Percentiles rank a stretch among this genome's conserved stretches.
Conservation (phyloP, 805 yeast genomes). For the Candida tammaniensis region DNA sequence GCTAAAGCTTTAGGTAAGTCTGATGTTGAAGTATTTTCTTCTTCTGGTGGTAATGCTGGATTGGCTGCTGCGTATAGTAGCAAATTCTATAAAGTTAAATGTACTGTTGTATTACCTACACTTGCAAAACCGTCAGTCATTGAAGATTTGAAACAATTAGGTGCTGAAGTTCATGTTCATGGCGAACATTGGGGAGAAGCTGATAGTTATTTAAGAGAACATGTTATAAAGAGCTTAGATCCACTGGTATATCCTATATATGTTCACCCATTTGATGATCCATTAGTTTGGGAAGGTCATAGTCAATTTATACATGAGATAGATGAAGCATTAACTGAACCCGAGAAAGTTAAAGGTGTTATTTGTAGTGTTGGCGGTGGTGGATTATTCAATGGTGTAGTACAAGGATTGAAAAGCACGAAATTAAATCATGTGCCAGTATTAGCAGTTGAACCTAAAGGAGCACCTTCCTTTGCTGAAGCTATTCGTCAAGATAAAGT, state of each 20-base stretch:
- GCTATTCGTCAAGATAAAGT: slow-evolving; percentile 20
- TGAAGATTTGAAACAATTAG: slow-evolving; percentile 17
- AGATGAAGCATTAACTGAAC: slow-evolving; percentile 17
- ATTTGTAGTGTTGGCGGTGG: slow-evolving; percentile 37
- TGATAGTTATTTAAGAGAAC: slow-evolving; percentile 20
- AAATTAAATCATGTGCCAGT: slow-evolving; percentile 18
- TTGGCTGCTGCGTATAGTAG: slow-evolving; percentile 32
- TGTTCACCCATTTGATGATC: slow-evolving; percentile 33
- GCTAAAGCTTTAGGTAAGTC: slow-evolving; percentile 15
- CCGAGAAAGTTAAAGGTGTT: slow-evolving; percentile 23
- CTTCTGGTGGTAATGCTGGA: slow-evolving; percentile 38
- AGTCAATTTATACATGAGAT: slow-evolving; percentile 23
- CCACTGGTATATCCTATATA: slow-evolving; percentile 19
- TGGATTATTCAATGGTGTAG: slow-evolving; percentile 29
- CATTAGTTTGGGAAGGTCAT: slow-evolving; percentile 31
- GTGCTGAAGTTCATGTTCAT: slow-evolving; percentile 21
- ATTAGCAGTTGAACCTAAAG: slow-evolving; percentile 26
- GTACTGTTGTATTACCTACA: slow-evolving; percentile 31
- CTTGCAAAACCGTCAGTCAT: slow-evolving; percentile 18
- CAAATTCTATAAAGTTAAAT: slow-evolving; percentile 17
- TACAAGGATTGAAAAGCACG: slow-evolving; percentile 21
- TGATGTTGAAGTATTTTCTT: slow-evolving; percentile 22
- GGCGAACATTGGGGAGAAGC: slow-evolving; percentile 36
- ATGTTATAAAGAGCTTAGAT: slow-evolving; percentile 15
- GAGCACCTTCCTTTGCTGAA: slow-evolving; percentile 21